phyloP scores from a whole-genome alignment of 257 asterid genomes.

The Verbena officinalis region DNA sequence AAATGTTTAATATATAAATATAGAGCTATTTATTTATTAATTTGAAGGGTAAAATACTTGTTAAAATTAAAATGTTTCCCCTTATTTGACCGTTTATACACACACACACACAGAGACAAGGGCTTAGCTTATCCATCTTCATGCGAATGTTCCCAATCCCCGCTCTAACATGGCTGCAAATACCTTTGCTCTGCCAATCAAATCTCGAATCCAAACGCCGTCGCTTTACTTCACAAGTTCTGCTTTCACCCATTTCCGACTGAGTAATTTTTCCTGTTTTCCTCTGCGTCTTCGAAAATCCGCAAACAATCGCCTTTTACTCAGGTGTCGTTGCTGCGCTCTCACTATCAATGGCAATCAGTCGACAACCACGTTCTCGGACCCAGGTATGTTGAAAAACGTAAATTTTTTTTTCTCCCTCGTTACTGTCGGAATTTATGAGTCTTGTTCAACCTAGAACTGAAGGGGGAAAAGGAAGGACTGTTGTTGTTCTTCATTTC shows the following conservation, averaged over 20 bases:
- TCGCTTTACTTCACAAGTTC: constrained; percentile 26
- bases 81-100: too few species aligned
- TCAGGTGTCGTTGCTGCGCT: constrained; percentile 46
- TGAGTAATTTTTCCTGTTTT: neutral
- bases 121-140: constrained; percentile 32
- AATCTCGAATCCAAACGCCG: constrained; percentile 30
- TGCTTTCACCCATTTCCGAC: constrained; percentile 27
- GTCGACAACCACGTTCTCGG: constrained; percentile 27
- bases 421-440: neutral
- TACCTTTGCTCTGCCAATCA: constrained; percentile 28
- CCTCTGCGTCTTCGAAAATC: constrained; percentile 27
- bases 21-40: too few species aligned
- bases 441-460: neutral
- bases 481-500: neutral
- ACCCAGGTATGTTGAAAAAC: constrained; percentile 38
- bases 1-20: too few species aligned
- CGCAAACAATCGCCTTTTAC: constrained; percentile 19
- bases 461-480: too few species aligned
- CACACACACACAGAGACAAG: neutral
- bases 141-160: neutral
- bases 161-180: constrained; percentile 45
- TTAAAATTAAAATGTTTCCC: too few species aligned
- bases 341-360: constrained; percentile 34
- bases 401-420: neutral
- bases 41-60: too few species aligned